Evolutionary conservation across 2,329 filamentous ascomycete genomes (phyloP).

Genomic region (Claviceps arundinis): DNA sequence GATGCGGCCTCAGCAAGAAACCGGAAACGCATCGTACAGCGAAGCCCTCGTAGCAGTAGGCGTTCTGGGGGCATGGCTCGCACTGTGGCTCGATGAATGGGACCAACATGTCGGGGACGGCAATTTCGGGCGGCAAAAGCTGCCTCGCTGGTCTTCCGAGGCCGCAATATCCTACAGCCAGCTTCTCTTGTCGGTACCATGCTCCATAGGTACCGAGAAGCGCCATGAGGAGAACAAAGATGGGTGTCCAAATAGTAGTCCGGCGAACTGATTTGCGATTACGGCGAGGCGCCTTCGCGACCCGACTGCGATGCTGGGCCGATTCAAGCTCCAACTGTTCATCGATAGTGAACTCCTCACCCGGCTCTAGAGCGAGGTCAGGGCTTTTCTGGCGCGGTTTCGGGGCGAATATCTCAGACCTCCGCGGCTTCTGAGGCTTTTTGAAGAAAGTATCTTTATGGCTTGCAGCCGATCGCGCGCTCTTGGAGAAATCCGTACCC

Average conservation of each 20-base stretch:
- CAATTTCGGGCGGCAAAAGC: slow-evolving; percentile 33
- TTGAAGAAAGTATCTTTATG: slow-evolving; percentile 24
- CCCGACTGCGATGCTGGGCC: slow-evolving; percentile 41
- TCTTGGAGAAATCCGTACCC: slow-evolving; percentile 28
- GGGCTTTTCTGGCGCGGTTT: slow-evolving; percentile 22
- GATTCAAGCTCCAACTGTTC: slow-evolving; percentile 72
- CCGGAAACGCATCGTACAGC: slow-evolving; percentile 71
- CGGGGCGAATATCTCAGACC: slow-evolving; percentile 41
- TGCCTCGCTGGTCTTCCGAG: slow-evolving; percentile 51
- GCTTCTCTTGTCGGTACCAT: slow-evolving; percentile 89
- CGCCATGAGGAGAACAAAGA: slow-evolving; percentile 58
- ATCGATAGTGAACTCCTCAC: slow-evolving; percentile 90
- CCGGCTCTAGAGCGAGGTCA: slow-evolving; percentile 42
- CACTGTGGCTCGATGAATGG: slow-evolving; percentile 65
- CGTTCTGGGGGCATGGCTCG: slow-evolving; percentile 81
- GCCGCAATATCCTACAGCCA: slow-evolving; percentile 91
- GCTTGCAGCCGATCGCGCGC: slow-evolving; percentile 30
- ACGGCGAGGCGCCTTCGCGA: slow-evolving; percentile 29
- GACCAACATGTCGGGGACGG: slow-evolving; percentile 59
- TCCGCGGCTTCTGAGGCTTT: slow-evolving; percentile 29
- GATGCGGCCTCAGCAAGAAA: slow-evolving; percentile 75
- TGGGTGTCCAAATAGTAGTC: slow-evolving; percentile 45
- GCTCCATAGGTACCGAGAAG: slow-evolving; percentile 59
- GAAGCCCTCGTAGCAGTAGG: slow-evolving; percentile 72
- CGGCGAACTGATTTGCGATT: slow-evolving; percentile 25